phyloP scores from a whole-genome alignment of 208 protist genomes.

The Vickermania spadyakhi region DNA sequence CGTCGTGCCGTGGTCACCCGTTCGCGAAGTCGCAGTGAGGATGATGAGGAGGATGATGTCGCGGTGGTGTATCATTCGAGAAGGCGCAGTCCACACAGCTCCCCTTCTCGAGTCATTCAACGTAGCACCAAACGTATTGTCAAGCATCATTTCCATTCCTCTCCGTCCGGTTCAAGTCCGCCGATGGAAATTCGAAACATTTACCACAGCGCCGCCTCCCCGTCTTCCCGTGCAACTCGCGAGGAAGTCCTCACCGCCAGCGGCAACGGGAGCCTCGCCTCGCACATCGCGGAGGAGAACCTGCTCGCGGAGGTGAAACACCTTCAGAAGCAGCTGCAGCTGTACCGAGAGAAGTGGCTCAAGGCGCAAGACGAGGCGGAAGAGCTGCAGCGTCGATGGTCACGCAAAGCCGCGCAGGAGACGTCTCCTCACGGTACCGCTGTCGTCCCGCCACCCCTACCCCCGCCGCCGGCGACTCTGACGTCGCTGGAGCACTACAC shows the following conservation, averaged over 20 bases:
- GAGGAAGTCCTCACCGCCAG: neutral
- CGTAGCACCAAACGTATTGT: neutral
- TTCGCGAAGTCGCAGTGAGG: neutral
- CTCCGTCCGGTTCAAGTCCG: neutral
- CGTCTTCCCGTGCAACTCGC: neutral
- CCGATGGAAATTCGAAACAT: neutral
- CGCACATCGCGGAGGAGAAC: neutral
- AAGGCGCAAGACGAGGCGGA: slow-evolving; percentile 37
- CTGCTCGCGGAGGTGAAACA: slow-evolving; percentile 6
- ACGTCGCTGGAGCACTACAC: slow-evolving; percentile 12
- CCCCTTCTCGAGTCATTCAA: neutral
- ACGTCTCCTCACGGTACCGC: neutral
- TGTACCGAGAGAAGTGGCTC: slow-evolving; percentile 43
- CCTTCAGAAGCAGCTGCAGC: slow-evolving; percentile 25
- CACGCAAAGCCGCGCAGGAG: neutral
- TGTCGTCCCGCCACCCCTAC: neutral
- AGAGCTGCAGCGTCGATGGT: slow-evolving; percentile 9
- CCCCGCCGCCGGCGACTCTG: too few relatives aligned
- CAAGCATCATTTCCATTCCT: neutral
- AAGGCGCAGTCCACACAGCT: neutral
- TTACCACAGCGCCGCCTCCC: neutral
- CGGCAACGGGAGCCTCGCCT: neutral
- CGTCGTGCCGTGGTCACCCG: neutral
- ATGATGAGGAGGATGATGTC: neutral
- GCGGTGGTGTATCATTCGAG: neutral